These are phyloP conservation scores for Pistacia atlantica DNA, from an alignment of 345 rosid species.

Conservation along the genomic window DNA sequence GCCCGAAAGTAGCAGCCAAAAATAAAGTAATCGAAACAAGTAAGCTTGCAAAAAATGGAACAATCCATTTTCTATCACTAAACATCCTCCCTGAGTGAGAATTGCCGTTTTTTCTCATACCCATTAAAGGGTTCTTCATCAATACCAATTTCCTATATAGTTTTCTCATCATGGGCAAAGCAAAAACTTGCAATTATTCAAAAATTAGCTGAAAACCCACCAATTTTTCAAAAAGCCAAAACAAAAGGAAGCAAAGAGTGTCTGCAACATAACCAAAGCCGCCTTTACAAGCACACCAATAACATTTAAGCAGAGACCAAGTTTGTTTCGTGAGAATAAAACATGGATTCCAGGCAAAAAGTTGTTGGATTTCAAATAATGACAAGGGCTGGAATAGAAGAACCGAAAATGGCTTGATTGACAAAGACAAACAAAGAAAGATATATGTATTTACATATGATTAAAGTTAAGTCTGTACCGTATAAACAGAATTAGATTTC, in stretches of 20 bases:
- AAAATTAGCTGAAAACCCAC: conserved; percentile 15
- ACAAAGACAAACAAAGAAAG: background rate
- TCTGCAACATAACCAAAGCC: conserved; percentile 30
- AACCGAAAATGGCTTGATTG: background rate
- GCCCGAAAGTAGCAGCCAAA: conserved; percentile 43
- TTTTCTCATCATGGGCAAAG: conserved; percentile 42
- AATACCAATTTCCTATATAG: conserved; percentile 46
- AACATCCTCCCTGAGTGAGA: conserved; percentile 66
- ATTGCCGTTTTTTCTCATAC: conserved; percentile 60
- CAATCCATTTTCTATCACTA: conserved; percentile 79
- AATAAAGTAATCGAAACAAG: conserved; percentile 68
- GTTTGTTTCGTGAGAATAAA: conserved; percentile 6
- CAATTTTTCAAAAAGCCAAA: conserved; percentile 16
- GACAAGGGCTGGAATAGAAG: conserved; percentile 2
- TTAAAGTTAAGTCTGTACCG: conserved; percentile 23
- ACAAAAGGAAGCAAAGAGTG: conserved; percentile 31
- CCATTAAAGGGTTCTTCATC: conserved; percentile 37
- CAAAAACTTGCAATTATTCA: conserved; percentile 5
- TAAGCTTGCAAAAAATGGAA: conserved; percentile 79
- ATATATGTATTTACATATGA: conserved; percentile 20
- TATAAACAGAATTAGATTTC: conserved; percentile 21
- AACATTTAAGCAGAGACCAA: conserved; percentile 26
- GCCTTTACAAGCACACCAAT: conserved; percentile 24
- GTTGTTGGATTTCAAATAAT: background rate
- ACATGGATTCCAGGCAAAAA: conserved; percentile 9